Base-by-base conservation (phyloP, 2,329 filamentous ascomycete genomes). In the Orbilia brochopaga region DNA sequence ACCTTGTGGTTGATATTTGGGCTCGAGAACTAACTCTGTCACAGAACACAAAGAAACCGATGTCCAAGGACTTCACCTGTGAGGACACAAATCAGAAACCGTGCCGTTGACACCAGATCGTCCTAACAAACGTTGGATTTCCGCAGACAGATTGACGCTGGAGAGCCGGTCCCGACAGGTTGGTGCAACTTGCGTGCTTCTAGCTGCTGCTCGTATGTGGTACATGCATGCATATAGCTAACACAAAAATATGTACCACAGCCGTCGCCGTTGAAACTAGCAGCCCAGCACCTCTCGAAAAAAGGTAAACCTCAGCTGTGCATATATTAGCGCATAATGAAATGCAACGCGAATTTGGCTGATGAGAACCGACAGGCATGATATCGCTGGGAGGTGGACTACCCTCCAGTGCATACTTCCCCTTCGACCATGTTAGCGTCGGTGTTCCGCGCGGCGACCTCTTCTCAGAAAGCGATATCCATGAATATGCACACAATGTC, bases 331-430 rank as follows among this genome's bases (percentile, higher is more conserved):
- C 5, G 35, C 52, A 10, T 30, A 7, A 30, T n/a, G 24, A 17
- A 53, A 54, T n/a, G 32, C 11, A 24, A n/a, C 32, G 6, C 1
- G 42, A 59, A 54, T 21, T 21, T 35, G 32, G n/a, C 44, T 69
- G 46, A 62, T 53, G 7, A 52, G 66, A 48, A 50, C 63, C 48
- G 44, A n/a, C 54, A 80, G 81, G 90, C 15, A 81, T 97, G 69
- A 94, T 99, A 78, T 96, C 92, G 0, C 87, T 99, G 1, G 94
- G 94, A 62, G 94, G 94, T 57, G 94, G 94, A 2, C 82, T 99
- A 19, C 94, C 94, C 2, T 92, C 91, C 13, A 86, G 90, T 70
- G 88, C 93, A 79, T 91, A 95, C 80, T 99, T 99, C 78, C 94
- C 94, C n/a, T 88, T 97, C 77, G 87, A 93, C 75, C 84, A 89